phyloP scores from a whole-genome alignment of 1,284 basidiomycete species.

The Marasmius oreades region DNA sequence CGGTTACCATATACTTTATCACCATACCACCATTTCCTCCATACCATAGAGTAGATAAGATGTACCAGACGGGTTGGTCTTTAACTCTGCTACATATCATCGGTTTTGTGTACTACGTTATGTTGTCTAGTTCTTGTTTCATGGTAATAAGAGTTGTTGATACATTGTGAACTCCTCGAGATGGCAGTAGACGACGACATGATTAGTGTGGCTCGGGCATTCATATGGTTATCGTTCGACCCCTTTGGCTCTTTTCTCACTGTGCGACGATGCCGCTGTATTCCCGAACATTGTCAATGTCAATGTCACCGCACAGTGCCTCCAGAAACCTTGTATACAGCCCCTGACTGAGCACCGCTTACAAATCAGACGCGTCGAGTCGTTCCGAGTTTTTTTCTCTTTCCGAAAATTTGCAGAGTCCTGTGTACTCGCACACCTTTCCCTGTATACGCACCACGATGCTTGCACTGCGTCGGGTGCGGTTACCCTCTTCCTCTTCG shows the following conservation, averaged over 20 bases:
- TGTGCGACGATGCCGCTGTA: too few species aligned
- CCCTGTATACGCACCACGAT: background rate
- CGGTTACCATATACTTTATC: background rate
- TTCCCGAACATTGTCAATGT: too few species aligned
- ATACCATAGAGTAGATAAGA: background rate
- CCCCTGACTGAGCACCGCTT: too few species aligned
- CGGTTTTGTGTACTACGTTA: background rate
- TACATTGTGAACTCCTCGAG: too few species aligned
- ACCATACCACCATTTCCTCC: background rate
- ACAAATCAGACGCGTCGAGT: background rate
- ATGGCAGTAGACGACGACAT: too few species aligned
- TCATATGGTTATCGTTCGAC: too few species aligned
- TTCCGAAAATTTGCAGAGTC: background rate
- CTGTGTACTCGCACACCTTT: background rate
- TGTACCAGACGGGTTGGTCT: background rate
- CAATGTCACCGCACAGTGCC: background rate
- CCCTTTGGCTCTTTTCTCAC: too few species aligned
- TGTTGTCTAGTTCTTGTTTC: background rate
- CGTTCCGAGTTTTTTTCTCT: background rate
- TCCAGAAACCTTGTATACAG: background rate
- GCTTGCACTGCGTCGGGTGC: slow-evolving; percentile 3
- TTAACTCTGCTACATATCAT: background rate
- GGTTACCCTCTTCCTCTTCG: background rate
- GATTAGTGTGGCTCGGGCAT: too few species aligned
- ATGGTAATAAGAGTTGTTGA: background rate